These are phyloP conservation scores for Scheffersomyces coipomensis DNA, from an alignment of 805 yeast genomes.

Conservation along the genomic window DNA sequence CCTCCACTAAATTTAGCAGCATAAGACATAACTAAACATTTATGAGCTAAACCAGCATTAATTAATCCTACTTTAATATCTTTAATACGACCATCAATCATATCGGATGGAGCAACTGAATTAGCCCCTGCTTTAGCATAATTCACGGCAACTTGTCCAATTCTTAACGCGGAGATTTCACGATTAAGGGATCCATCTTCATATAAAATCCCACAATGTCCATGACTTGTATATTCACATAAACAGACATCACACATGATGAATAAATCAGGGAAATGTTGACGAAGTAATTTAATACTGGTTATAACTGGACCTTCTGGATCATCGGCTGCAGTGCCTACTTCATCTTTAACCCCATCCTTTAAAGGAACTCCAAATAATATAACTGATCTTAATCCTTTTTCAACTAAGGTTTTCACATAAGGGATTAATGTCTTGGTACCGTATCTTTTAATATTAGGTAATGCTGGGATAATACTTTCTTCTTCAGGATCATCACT, in stretches of 20 bases:
- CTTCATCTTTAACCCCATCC: conserved; percentile 71
- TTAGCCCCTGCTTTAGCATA: conserved; percentile 96
- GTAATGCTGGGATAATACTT: conserved; percentile 69
- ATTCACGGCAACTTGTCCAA: conserved; percentile 92
- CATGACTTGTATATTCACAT: conserved; percentile 95
- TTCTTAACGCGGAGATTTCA: conserved; percentile 69
- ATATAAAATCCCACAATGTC: conserved; percentile 92
- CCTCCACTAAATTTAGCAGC: conserved; percentile 92
- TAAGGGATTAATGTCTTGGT: conserved; percentile 73
- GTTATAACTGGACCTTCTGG: conserved; percentile 93
- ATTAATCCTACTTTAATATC: conserved; percentile 87
- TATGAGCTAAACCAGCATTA: conserved; percentile 79
- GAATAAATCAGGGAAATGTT: conserved; percentile 76
- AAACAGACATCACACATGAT: conserved; percentile 93
- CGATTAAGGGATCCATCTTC: conserved; percentile 87
- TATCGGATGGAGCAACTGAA: conserved; percentile 95
- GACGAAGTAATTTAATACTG: conserved; percentile 64
- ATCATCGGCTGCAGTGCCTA: conserved; percentile 91
- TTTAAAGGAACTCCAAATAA: conserved; percentile 88
- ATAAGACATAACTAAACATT: conserved; percentile 87
- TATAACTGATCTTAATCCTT: conserved; percentile 84
- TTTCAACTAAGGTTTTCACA: conserved; percentile 64
- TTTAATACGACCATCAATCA: conserved; percentile 92
- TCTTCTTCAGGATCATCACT: conserved; percentile 82
- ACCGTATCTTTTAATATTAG: conserved; percentile 87